Conservation (phyloP, 148 eudicot species). For the Beta vulgaris region DNA sequence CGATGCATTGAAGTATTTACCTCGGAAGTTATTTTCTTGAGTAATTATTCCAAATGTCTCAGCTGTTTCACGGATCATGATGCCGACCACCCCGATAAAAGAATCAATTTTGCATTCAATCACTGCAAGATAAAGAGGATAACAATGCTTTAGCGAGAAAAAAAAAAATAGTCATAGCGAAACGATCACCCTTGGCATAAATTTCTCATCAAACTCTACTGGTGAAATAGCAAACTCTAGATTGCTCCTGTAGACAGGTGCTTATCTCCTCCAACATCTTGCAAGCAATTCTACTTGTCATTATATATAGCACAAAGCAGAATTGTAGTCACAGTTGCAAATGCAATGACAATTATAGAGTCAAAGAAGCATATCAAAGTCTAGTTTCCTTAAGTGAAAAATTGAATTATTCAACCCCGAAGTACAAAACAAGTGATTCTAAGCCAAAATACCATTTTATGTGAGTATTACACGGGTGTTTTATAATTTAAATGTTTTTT, state of each 20-base stretch:
- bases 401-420: neutral
- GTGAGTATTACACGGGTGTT: neutral
- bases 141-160: slow-evolving; percentile 2
- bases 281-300: neutral
- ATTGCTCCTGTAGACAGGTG: neutral
- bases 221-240: neutral
- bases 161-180: neutral
- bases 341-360: neutral
- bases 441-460: neutral
- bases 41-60: slow-evolving; percentile 83
- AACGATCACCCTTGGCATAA: neutral
- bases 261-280: neutral
- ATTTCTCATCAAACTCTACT: neutral
- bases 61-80: slow-evolving; percentile 80
- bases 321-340: neutral
- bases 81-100: slow-evolving; percentile 53
- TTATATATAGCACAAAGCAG: neutral
- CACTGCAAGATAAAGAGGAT: slow-evolving; percentile 39
- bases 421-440: slow-evolving; percentile 5
- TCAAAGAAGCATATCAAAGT: neutral
- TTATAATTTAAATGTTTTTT: neutral
- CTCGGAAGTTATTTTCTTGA: slow-evolving; percentile 56
- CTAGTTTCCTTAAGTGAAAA: neutral
- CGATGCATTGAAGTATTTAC: slow-evolving; percentile 24
- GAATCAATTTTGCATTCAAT: slow-evolving; percentile 50